Evolutionary conservation across 1,139 yeast genomes (phyloP), one percentile per base, ranked within the genome.

Genomic region (Taphrina flavorubra): DNA sequence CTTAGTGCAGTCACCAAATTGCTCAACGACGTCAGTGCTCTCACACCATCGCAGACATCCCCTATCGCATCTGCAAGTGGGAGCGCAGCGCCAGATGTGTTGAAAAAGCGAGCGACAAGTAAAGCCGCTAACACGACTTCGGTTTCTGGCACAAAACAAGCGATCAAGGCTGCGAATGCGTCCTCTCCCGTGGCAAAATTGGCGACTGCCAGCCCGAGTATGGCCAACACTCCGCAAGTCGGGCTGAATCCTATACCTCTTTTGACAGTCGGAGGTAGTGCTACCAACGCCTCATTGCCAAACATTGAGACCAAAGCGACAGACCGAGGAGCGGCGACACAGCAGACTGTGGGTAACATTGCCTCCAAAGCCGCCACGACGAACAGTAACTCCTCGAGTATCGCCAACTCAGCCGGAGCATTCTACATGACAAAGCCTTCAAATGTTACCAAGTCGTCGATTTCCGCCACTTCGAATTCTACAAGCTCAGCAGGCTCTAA

Each of bases 171-270:
- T 13, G 6, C 18, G 8, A 44, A 44, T n/a, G 13, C 47, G 47
- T 13, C 47, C n/a, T 49, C 53, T 6, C 8, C 53, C 18, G 20
- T 20, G 11, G 53, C 20, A 18, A 49, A 49, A 34, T 49, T 25
- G 31, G 36, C 36, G n/a, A 25, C 14, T 25, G 36, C 36, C 4
- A 2, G 36, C n/a, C 36, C 31, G 20, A 49, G 20, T 11, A 25
- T 11, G 18, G 53, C 53, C 6, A 49, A 8, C 36, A 49, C 53
- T 49, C 53, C 53, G n/a, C 53, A 49, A n/a, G n/a, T n/a, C 36
- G 36, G 36, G 3, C 36, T 49, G 8, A 49, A 20, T 6, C 53
- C 53, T 6, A 49, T 49, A 7, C 53, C 53, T 18, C n/a, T 49
- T 31, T 20, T 25, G 53, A 49, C 53, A 8, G 36, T 25, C 3